Evolutionary conservation across 2,329 filamentous ascomycete species (phyloP).

Genomic region (Sclerotinia spermophila): DNA sequence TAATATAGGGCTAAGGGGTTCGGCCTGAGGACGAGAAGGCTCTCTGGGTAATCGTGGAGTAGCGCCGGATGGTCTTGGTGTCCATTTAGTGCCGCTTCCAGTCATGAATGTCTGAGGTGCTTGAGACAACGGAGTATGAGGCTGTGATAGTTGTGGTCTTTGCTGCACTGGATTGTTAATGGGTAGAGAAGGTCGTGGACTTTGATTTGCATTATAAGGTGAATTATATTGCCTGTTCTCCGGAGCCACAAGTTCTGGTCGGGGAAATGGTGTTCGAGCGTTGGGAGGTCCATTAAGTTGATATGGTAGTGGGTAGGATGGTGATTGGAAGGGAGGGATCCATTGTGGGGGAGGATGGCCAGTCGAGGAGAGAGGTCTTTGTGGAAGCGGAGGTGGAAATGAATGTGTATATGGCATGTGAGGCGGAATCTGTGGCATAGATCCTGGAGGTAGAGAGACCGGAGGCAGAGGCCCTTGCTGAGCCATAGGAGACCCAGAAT

Average conservation of each 20-base stretch:
- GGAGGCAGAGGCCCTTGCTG: slow-evolving; percentile 27
- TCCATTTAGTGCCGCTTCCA: slow-evolving; percentile 55
- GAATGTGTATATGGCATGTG: slow-evolving; percentile 23
- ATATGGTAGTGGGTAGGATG: slow-evolving; percentile 23
- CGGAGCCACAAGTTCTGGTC: slow-evolving; percentile 24
- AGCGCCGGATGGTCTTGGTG: slow-evolving; percentile 52
- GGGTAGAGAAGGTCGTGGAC: slow-evolving; percentile 21
- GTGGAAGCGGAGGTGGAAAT: slow-evolving; percentile 28
- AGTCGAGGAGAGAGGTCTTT: slow-evolving; percentile 27
- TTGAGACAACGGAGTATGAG: slow-evolving; percentile 32
- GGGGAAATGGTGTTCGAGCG: slow-evolving; percentile 28
- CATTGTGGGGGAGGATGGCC: slow-evolving; percentile 28
- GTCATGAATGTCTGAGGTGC: slow-evolving; percentile 26
- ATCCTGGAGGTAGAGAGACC: slow-evolving; percentile 8
- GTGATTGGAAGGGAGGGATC: slow-evolving; percentile 22
- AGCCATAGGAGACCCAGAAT: slow-evolving; percentile 30
- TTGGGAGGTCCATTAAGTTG: slow-evolving; percentile 25
- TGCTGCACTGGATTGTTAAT: slow-evolving; percentile 16
- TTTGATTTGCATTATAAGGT: slow-evolving; percentile 35
- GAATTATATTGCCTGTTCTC: slow-evolving; percentile 37
- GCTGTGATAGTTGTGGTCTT: slow-evolving; percentile 24
- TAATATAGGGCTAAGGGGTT: slow-evolving; percentile 56
- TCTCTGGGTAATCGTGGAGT: slow-evolving; percentile 47
- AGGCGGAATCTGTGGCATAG: slow-evolving; percentile 8
- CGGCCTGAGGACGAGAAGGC: slow-evolving; percentile 51